Conservation (phyloP, 2,329 filamentous ascomycete genomes). For the Verticillium zaregamsianum region DNA sequence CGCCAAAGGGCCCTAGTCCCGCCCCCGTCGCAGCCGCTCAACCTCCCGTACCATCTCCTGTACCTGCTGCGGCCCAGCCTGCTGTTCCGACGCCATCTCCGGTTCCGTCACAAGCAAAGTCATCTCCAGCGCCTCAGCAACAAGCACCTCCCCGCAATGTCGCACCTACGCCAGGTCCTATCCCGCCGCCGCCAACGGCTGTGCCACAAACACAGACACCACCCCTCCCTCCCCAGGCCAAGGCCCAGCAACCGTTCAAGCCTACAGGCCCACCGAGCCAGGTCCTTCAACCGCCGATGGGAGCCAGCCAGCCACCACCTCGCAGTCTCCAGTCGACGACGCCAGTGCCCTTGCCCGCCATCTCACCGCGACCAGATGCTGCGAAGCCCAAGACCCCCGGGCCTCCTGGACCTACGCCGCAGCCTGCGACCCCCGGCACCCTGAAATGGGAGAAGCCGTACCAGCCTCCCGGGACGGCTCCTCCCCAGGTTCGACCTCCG, state of each 20-base stretch:
- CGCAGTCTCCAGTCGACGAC: slow-evolving; percentile 14
- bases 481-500: slow-evolving; percentile 18
- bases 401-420: slow-evolving; percentile 18
- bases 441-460: slow-evolving; percentile 39
- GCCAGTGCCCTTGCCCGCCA: slow-evolving; percentile 17
- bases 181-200: slow-evolving; percentile 2
- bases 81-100: neutral
- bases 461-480: slow-evolving; percentile 27
- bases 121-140: neutral
- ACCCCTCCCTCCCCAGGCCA: slow-evolving; percentile 13
- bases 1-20: neutral
- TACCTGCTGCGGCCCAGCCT: neutral
- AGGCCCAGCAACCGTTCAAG: slow-evolving; percentile 30
- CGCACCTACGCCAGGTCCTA: neutral
- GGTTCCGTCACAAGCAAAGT: neutral
- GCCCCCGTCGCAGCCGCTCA: neutral
- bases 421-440: slow-evolving; percentile 17
- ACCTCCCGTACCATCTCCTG: neutral
- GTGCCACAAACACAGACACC: slow-evolving; percentile 8
- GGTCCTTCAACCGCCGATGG: slow-evolving; percentile 32
- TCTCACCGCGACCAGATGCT: slow-evolving; percentile 29
- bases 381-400: slow-evolving; percentile 25
- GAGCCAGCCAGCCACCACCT: slow-evolving; percentile 23
- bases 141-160: neutral
- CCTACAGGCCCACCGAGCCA: slow-evolving; percentile 22